A percentile compares a stretch with the other conserved stretches of the same genome.
These are phyloP conservation scores for Mayamaea pseudoterrestris DNA, from an alignment of 108 stramenopile species.

Conservation along the genomic window DNA sequence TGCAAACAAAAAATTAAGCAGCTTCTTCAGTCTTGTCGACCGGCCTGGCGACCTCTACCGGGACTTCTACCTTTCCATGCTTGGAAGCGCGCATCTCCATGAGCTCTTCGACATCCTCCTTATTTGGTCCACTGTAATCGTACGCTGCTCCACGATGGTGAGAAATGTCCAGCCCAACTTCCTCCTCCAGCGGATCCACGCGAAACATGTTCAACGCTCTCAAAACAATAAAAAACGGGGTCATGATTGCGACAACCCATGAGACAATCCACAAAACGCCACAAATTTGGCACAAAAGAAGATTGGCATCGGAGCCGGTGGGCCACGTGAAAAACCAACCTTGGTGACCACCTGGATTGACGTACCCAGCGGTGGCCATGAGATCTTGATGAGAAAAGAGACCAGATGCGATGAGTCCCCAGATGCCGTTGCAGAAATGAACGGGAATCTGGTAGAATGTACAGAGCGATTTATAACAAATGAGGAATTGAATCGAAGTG, in stretches of 20 bases:
- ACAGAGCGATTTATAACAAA: too few relatives aligned
- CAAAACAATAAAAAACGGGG: slow-evolving; percentile 70
- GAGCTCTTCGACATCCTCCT: slow-evolving; percentile 50
- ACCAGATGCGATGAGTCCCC: slow-evolving; percentile 69
- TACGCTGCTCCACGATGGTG: slow-evolving; percentile 68
- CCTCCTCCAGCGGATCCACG: slow-evolving; percentile 68
- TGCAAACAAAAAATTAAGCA: too few relatives aligned
- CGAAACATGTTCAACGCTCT: slow-evolving; percentile 64
- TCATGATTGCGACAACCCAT: slow-evolving; percentile 66
- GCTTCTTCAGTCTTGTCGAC: too few relatives aligned
- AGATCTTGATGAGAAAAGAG: slow-evolving; percentile 38
- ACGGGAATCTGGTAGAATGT: too few relatives aligned
- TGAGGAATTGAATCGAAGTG: too few relatives aligned
- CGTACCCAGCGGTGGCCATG: slow-evolving; percentile 36
- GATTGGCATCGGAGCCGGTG: slow-evolving; percentile 38
- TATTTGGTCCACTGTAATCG: slow-evolving; percentile 31
- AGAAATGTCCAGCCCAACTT: slow-evolving; percentile 72
- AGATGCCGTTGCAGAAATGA: slow-evolving; percentile 73
- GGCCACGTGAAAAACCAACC: slow-evolving; percentile 47
- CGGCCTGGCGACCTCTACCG: slow-evolving; percentile 28
- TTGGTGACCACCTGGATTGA: slow-evolving; percentile 30
- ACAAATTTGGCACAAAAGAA: slow-evolving; percentile 54
- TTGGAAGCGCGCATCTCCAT: slow-evolving; percentile 44
- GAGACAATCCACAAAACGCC: slow-evolving; percentile 57
- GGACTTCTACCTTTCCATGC: slow-evolving; percentile 44